A percentile compares a stretch with the other conserved stretches of the same genome.
Evolutionary conservation across 1,284 basidiomycete genomes (phyloP).

Genomic region (Tilletia walkeri): DNA sequence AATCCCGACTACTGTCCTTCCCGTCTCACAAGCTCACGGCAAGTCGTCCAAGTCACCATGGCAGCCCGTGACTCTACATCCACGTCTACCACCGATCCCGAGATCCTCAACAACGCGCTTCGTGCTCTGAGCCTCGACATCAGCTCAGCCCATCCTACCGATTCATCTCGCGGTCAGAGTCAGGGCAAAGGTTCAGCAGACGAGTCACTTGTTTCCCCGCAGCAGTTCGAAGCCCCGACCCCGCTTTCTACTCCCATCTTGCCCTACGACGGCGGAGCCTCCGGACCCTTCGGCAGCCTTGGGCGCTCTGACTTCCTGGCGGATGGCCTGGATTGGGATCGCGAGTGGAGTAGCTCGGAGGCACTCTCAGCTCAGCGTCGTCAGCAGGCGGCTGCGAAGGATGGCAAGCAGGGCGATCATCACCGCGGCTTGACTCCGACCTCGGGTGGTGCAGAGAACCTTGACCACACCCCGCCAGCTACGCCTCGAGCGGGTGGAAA

Average conservation of each 20-base stretch:
- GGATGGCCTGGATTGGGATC: too few relatives aligned
- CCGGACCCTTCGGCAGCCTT: too few relatives aligned
- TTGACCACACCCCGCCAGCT: background rate
- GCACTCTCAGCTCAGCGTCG: too few relatives aligned
- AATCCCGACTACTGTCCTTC: background rate
- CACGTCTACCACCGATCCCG: background rate
- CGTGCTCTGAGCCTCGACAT: slow-evolving; percentile 11
- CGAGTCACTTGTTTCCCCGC: background rate
- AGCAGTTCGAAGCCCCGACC: slow-evolving; percentile 2
- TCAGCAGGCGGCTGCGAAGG: too few relatives aligned
- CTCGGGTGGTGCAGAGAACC: too few relatives aligned
- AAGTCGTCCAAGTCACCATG: background rate
- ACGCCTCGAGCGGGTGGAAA: background rate
- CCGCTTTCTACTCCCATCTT: background rate
- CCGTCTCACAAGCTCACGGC: background rate
- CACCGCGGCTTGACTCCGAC: too few relatives aligned
- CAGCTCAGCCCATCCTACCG: background rate
- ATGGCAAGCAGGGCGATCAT: too few relatives aligned
- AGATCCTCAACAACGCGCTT: slow-evolving; percentile 8
- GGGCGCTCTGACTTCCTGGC: too few relatives aligned
- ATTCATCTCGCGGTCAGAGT: background rate
- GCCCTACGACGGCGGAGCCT: background rate
- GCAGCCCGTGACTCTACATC: background rate
- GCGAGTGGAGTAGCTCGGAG: too few relatives aligned
- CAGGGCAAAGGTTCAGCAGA: too few relatives aligned